Evolutionary conservation across 2,329 filamentous ascomycete genomes (phyloP), one percentile per base, ranked within the genome.

Genomic region (Xylariales sp.): DNA sequence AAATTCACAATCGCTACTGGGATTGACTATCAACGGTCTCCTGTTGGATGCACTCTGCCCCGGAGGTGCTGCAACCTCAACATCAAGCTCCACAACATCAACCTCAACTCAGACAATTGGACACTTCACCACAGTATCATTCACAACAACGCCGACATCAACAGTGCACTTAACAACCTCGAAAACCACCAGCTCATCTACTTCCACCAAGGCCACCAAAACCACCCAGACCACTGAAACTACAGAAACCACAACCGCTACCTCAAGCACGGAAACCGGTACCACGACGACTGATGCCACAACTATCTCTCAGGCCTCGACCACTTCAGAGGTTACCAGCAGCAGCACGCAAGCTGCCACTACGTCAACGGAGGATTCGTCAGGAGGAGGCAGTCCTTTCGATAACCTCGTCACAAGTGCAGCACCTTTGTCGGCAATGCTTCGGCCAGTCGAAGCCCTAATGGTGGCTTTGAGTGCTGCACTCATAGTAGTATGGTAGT

Each of bases 351-450:
- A n/a, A n/a, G n/a, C n/a, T n/a, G n/a, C n/a, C n/a, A n/a, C n/a
- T n/a, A n/a, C n/a, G n/a, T n/a, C 29, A 18, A 6, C 3, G 29
- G 29, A n/a, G 29, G 29, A 15, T 18, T 5, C 15, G 19, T 19
- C 20, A 13, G 49, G 51, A 15, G 49, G 51, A 28, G 51, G 49
- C 16, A 52, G 48, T 29, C 50, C 51, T 12, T 52, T 53, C 16
- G 51, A 53, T 36, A 15, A 35, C 7, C 39, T 42, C 15, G 18
- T 30, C 4, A 17, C 17, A 17, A 24, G 18, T 17, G 35, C 38
- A n/a, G 20, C 29, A 16, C 32, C 29, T 30, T 30, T 21, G 15
- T 33, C 33, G 17, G 14, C 18, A 17, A 34, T 18, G 10, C 29
- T 27, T 16, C 33, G 18, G 13, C 18, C 29, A 42, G 25, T 20